These are phyloP conservation scores for Fusarium odoratissimum DNA, from an alignment of 2,329 filamentous ascomycete genomes.

Conservation along the genomic window DNA sequence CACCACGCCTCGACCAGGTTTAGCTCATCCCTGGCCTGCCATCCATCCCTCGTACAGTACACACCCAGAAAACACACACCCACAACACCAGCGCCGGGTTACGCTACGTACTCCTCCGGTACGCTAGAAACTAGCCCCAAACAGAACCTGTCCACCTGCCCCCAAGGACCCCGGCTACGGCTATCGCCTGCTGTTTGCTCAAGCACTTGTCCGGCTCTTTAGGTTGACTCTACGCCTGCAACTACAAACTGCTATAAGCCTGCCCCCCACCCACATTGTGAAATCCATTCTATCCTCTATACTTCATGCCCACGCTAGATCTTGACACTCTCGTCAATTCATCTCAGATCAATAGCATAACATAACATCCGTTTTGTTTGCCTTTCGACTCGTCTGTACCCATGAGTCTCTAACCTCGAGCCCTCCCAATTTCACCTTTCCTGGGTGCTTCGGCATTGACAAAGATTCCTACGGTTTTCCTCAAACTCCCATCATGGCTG, in stretches of 20 bases:
- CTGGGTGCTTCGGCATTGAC: conserved; percentile 41
- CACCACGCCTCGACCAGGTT: conserved; percentile 44
- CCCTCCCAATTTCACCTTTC: conserved; percentile 22
- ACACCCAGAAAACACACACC: conserved; percentile 27
- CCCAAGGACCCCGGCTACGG: conserved; percentile 26
- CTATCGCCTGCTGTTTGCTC: conserved; percentile 31
- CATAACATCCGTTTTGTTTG: neutral
- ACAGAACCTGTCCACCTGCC: conserved; percentile 43
- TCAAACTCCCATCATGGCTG: conserved; percentile 59
- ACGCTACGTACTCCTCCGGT: conserved; percentile 34
- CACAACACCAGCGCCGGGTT: conserved; percentile 26
- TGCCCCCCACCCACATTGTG: conserved; percentile 44
- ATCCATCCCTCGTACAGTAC: conserved; percentile 15
- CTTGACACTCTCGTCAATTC: conserved; percentile 28
- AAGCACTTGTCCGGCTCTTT: conserved; percentile 5
- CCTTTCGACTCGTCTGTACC: conserved; percentile 21
- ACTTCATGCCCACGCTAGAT: conserved; percentile 41
- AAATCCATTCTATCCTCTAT: conserved; percentile 40
- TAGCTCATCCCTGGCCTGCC: conserved; percentile 37
- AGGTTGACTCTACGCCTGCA: conserved; percentile 27
- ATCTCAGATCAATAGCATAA: conserved; percentile 10
- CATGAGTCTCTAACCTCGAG: conserved; percentile 41
- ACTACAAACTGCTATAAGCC: conserved; percentile 45
- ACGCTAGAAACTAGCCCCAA: conserved; percentile 44
- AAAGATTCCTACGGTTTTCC: conserved; percentile 36